Evolutionary conservation across 2,329 filamentous ascomycete species (phyloP), one percentile per base, ranked within the genome.

Genomic region (Microcera coccophila): DNA sequence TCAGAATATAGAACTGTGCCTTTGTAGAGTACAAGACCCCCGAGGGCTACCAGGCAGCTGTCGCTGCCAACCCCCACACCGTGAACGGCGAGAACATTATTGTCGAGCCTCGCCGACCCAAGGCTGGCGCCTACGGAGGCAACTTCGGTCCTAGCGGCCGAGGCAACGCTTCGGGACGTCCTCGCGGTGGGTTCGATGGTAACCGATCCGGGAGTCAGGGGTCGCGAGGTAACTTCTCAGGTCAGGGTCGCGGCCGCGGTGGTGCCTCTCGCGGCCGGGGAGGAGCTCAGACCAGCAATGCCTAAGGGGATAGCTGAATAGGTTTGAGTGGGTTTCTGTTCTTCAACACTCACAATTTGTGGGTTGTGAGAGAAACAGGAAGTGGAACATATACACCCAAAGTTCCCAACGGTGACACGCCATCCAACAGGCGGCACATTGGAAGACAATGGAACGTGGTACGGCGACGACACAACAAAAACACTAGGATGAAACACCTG

Each of bases 1-100:
- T 47, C 53, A 50, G 52, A 15, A 38, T 31, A 20, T 62, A 95
- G 91, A 96, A 93, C 76, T 96, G 90, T 62, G 93, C 93, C 19
- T 97, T 97, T 62, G 88, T 96, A 47, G 93, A 98, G 66, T 98
- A 93, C 68, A 85, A 83, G 62, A 86, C 84, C 36, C 64, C 81
- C 17, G 82, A 90, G 42, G 89, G 82, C 36, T 96, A 95, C 70
- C 79, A 88, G 65, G 85, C 87, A 49, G 93, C 93, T 33, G 76
- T 88, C 28, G 79, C 79, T 48, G 85, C 84, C 55, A 97, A 94
- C 71, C 91, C 91, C 26, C 89, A 95, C 70, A 78, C 79, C 34
- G 80, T 98, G 50, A 87, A 85, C 57, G 85, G 82, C 55, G 85
- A 95, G 67, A 83, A 81, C 59, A 85, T 98, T 57, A 76, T 81